Evolutionary conservation across 129 eudicot genomes (phyloP).

Genomic region (Chrysanthemum makinoi): DNA sequence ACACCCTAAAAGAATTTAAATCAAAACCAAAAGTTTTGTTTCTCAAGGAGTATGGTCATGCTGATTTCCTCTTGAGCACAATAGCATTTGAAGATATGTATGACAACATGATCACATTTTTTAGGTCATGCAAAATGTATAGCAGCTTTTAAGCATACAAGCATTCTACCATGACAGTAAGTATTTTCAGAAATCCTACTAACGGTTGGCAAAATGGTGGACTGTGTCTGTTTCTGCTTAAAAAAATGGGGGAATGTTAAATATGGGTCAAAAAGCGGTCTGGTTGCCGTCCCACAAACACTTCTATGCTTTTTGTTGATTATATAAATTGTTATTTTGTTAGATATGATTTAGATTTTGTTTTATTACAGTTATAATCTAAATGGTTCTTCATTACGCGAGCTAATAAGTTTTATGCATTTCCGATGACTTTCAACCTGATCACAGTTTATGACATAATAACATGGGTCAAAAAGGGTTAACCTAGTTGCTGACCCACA

Average conservation of each 20-base stretch:
- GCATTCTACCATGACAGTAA: conserved; percentile 10
- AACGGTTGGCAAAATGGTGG: not conserved
- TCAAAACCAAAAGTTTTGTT: conserved; percentile 65
- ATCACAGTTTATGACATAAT: no score
- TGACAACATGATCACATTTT: conserved; percentile 57
- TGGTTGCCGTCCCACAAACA: no score
- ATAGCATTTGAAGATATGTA: conserved; percentile 73
- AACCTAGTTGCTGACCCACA: not conserved
- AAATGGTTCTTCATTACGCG: no score
- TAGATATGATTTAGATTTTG: no score
- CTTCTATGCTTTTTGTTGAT: no score
- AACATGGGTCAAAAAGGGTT: not conserved
- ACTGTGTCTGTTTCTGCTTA: no score
- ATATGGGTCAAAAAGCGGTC: no score
- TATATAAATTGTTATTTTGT: no score
- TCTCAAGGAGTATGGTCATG: conserved; percentile 83
- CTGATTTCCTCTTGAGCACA: conserved; percentile 73
- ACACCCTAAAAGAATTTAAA: conserved; percentile 59
- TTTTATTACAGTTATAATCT: no score
- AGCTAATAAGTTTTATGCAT: no score
- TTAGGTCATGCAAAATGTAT: conserved; percentile 46
- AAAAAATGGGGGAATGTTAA: no score
- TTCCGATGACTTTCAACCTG: no score
- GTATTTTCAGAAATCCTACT: not conserved
- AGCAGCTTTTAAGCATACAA: conserved; percentile 36